A percentile compares a stretch with the other conserved stretches of the same genome.
phyloP scores from a whole-genome alignment of 1,284 basidiomycete species.

The Amylostereum areolatum region DNA sequence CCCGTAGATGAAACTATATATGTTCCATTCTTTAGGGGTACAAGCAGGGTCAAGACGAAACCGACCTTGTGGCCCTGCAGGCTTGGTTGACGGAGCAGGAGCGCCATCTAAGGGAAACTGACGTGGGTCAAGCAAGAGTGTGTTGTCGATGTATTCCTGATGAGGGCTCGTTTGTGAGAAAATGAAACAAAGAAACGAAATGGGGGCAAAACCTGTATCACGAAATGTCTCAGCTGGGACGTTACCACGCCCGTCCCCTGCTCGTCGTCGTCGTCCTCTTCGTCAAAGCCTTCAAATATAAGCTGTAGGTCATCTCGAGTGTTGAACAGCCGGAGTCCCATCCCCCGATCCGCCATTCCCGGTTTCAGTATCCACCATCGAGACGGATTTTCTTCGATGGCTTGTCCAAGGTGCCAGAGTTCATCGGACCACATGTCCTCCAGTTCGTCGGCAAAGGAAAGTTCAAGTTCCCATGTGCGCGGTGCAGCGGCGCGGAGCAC shows the following conservation, averaged over 20 bases:
- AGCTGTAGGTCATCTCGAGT: slow-evolving; percentile 65
- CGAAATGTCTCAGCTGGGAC: slow-evolving; percentile 93
- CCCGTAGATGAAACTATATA: slow-evolving; percentile 85
- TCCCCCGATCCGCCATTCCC: slow-evolving; percentile 94
- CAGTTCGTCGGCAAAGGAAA: slow-evolving; percentile 91
- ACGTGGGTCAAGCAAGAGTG: slow-evolving; percentile 72
- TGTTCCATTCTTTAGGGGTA: slow-evolving; percentile 12
- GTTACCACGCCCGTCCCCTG: slow-evolving; percentile 60
- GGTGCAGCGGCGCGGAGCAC: slow-evolving; percentile 57
- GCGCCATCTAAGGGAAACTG: slow-evolving; percentile 30
- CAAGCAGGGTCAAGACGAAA: slow-evolving; percentile 8
- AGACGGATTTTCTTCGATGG: slow-evolving; percentile 42
- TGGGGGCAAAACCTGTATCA: slow-evolving; percentile 73
- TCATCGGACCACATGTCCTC: slow-evolving; percentile 95
- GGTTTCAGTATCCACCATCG: slow-evolving; percentile 96
- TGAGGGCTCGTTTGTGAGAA: slow-evolving; percentile 8
- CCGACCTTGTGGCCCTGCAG: slow-evolving; percentile 64
- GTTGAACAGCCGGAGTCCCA: slow-evolving; percentile 91
- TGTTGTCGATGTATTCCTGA: slow-evolving; percentile 79
- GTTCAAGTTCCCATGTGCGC: slow-evolving; percentile 82
- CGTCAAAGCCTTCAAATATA: slow-evolving; percentile 87
- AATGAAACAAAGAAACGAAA: slow-evolving; percentile 1
- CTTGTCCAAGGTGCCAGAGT: slow-evolving; percentile 78
- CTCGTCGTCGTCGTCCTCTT: slow-evolving; percentile 38
- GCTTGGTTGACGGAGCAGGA: slow-evolving; percentile 18